Conservation (phyloP, 805 yeast genomes). For the Citeromyces matritensis region DNA sequence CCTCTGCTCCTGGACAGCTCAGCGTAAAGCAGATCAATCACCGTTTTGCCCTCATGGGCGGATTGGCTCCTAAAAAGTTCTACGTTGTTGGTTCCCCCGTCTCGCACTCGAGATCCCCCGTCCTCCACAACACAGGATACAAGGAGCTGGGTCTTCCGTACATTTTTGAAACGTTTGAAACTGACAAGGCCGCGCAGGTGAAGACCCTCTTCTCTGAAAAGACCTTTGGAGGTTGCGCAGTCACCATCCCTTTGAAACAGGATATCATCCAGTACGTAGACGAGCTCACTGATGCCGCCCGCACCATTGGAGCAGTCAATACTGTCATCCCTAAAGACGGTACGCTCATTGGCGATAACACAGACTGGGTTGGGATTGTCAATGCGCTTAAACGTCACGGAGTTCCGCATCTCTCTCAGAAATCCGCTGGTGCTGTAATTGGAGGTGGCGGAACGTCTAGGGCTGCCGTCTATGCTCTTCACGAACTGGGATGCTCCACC, state of each 20-base stretch:
- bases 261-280: conserved; percentile 57
- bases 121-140: conserved; percentile 72
- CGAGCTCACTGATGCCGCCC: conserved; percentile 63
- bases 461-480: conserved; percentile 84
- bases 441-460: conserved; percentile 98
- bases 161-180: conserved; percentile 49
- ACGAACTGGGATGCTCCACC: conserved; percentile 57
- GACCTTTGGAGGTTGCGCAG: conserved; percentile 83
- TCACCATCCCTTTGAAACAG: conserved; percentile 85
- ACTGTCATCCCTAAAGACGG: conserved; percentile 54
- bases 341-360: conserved; percentile 65
- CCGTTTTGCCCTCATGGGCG: conserved; percentile 44
- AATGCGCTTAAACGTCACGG: conserved; percentile 54
- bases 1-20: conserved; percentile 75
- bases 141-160: conserved; percentile 66
- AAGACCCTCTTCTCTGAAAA: conserved; percentile 28
- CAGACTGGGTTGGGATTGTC: conserved; percentile 88
- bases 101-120: conserved; percentile 80
- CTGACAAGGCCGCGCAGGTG: conserved; percentile 45
- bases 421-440: conserved; percentile 50
- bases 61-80: conserved; percentile 38
- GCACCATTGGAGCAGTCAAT: conserved; percentile 85
- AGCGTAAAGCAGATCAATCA: conserved; percentile 51
- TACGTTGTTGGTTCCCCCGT: conserved; percentile 76
- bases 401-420: conserved; percentile 24